Base-by-base conservation (phyloP, 345 rosid genomes). In the Cochlearia excelsa region DNA sequence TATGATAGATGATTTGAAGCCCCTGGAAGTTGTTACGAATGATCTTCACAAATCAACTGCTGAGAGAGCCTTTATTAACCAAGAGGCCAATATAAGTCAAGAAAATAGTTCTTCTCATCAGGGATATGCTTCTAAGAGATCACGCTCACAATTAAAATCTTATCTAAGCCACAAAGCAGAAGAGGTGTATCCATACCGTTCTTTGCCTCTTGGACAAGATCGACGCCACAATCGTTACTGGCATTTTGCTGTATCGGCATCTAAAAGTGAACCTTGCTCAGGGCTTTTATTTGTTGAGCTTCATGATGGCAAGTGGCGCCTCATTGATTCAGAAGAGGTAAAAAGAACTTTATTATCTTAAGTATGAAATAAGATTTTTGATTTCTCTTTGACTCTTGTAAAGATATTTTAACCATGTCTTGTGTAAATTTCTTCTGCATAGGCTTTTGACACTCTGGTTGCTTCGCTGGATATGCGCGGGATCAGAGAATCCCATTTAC, bases 121-220 rank as follows among this genome's bases (percentile, higher is more conserved):
- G 60, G 98, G 88, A 61, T 75, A 59, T 80, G 68, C 82, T 72
- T 85, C 97, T 5, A 90, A 88, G 82, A 84, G 96, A 72, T 84
- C 84, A 26, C 90, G 87, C 48, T 85, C 96, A 27, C 90, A 84
- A 63, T 63, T 87, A 71, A 94, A 94, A 79, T 85, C 99, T 31
- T 94, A 87, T 54, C 82, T 90, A 58, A 80, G 82, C 57, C 97
- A 94, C 69, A 70, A 71, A 76, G 88, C 99, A 30, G 99, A 94
- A 83, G 97, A 94, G 80, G 85, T 83, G 61, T 86, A 86, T 74
- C 84, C 79, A 8, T 94, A 87, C 72, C 79, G 96, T 80, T 94
- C 99, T 68, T 81, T 94, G 78, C 97, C 99, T 30, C 93, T 94
- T 48, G 99, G 99, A 67, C 96, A 84, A 76, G 99, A 94, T 74